Conservation (phyloP, 257 asterid species). For the Fraxinus americana region DNA sequence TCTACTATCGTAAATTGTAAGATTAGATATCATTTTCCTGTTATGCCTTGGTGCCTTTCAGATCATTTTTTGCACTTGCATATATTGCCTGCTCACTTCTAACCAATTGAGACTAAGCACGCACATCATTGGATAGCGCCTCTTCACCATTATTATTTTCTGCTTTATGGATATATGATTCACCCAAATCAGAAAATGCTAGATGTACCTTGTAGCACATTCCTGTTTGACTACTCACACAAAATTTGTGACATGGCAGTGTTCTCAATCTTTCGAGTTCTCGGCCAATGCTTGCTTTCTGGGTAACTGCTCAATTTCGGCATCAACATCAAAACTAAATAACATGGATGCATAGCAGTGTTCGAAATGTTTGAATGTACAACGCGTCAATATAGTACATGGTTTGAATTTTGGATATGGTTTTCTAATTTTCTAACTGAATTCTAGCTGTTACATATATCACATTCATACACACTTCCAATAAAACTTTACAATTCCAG, state of each 20-base stretch:
- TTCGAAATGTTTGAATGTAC: too few relatives aligned
- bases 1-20: too few relatives aligned
- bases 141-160: slow-evolving; percentile 40
- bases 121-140: slow-evolving; percentile 46
- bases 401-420: too few relatives aligned
- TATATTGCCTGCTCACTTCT: slow-evolving; percentile 54
- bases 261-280: slow-evolving; percentile 45
- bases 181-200: slow-evolving; percentile 34
- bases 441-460: too few relatives aligned
- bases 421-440: too few relatives aligned
- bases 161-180: slow-evolving; percentile 31
- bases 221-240: slow-evolving; percentile 42
- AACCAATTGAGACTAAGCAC: slow-evolving; percentile 67
- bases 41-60: too few relatives aligned
- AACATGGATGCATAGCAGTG: too few relatives aligned
- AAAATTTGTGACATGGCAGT: slow-evolving; percentile 29
- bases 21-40: too few relatives aligned
- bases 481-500: too few relatives aligned
- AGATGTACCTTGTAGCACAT: slow-evolving; percentile 32
- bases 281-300: slow-evolving; percentile 55
- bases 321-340: slow-evolving; percentile 90
- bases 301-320: slow-evolving; percentile 68
- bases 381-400: too few relatives aligned
- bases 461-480: too few relatives aligned
- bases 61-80: too few relatives aligned